Evolutionary conservation across 2,329 filamentous ascomycete species (phyloP).

Genomic region (Sporothrix variecibatus): DNA sequence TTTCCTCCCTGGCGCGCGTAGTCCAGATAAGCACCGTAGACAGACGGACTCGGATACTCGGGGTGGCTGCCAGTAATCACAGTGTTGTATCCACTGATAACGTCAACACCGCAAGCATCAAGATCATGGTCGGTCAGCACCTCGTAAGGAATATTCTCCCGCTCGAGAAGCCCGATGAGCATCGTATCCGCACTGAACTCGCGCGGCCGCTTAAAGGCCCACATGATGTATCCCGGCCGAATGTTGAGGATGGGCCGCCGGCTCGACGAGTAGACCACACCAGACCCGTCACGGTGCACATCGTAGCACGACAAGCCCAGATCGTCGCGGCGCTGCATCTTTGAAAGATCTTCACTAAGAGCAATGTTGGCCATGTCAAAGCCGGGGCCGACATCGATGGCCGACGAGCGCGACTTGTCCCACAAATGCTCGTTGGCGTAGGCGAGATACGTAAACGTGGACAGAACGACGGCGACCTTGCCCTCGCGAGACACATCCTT

Average conservation of each 20-base stretch:
- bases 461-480: slow-evolving; percentile 19
- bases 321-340: slow-evolving; percentile 31
- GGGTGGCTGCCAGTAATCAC: slow-evolving; percentile 40
- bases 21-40: slow-evolving; percentile 36
- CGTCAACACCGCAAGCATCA: slow-evolving; percentile 32
- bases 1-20: slow-evolving; percentile 38
- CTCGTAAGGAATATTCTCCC: slow-evolving; percentile 37
- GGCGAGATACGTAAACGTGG: slow-evolving; percentile 24
- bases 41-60: slow-evolving; percentile 38
- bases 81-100: slow-evolving; percentile 32
- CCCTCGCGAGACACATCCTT: background rate
- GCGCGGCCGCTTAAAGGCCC: background rate
- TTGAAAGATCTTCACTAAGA: background rate
- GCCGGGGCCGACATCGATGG: background rate
- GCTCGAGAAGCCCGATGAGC: slow-evolving; percentile 41
- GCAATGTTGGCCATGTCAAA: background rate
- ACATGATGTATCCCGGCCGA: background rate
- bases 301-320: slow-evolving; percentile 44
- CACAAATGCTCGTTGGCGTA: slow-evolving; percentile 28
- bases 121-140: slow-evolving; percentile 43
- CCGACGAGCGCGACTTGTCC: background rate
- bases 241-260: slow-evolving; percentile 25
- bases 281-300: slow-evolving; percentile 42
- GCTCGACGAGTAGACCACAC: slow-evolving; percentile 36
- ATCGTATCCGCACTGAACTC: slow-evolving; percentile 37